Conservation (phyloP, 192 early-diverging fungal genomes). For the Backusella westeae region DNA sequence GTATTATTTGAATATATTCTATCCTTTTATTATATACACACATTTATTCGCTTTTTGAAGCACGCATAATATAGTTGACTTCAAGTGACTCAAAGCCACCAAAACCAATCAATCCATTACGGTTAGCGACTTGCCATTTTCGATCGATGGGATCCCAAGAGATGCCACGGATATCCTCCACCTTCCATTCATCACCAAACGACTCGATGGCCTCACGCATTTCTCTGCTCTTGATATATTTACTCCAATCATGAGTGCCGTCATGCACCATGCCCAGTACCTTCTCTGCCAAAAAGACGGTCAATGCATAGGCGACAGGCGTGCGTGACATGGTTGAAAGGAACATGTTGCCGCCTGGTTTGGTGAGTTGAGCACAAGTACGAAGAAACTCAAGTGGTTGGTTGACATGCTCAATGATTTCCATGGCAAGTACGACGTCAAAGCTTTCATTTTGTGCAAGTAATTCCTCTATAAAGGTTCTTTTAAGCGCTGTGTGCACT, state of each 20-base stretch:
- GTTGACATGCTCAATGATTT: conserved; percentile 92
- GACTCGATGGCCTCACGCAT: conserved; percentile 49
- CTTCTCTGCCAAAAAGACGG: conserved; percentile 81
- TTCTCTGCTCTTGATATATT: conserved; percentile 84
- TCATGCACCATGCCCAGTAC: conserved; percentile 71
- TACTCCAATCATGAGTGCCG: conserved; percentile 84
- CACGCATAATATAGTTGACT: conserved; percentile 43
- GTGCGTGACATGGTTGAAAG: conserved; percentile 94
- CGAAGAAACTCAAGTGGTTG: conserved; percentile 69
- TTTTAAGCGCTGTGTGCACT: not conserved
- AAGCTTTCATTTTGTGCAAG: conserved; percentile 51
- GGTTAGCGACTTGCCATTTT: conserved; percentile 37
- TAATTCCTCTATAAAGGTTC: conserved; percentile 55
- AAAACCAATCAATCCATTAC: conserved; percentile 24
- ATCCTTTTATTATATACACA: not conserved
- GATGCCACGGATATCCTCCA: conserved; percentile 54
- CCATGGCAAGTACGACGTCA: conserved; percentile 82
- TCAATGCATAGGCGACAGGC: conserved; percentile 66
- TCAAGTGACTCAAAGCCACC: conserved; percentile 28
- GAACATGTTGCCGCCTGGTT: conserved; percentile 61
- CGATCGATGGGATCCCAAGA: conserved; percentile 53
- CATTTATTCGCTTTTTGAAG: not conserved
- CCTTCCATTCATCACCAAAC: conserved; percentile 41
- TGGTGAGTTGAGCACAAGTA: conserved; percentile 62
- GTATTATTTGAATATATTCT: not conserved